Percentiles rank a stretch among this genome's conserved stretches.
Evolutionary conservation across 2,329 filamentous ascomycete genomes (phyloP).

Genomic region (Pestalotiopsis sp.): DNA sequence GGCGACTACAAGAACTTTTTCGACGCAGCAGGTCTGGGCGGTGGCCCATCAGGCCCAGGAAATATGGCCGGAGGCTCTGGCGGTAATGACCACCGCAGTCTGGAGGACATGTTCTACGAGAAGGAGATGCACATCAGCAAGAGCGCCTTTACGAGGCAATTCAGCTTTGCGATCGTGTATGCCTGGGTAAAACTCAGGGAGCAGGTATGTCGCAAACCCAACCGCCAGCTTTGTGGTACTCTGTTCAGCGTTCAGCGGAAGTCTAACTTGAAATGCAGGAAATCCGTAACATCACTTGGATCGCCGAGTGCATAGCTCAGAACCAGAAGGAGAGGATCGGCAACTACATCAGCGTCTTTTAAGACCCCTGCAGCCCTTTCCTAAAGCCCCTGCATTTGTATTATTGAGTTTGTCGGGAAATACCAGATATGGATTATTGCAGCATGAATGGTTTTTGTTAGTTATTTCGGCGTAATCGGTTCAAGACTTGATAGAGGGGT

Average conservation of each 20-base stretch:
- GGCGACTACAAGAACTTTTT: constrained; percentile 95
- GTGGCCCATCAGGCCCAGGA: constrained; percentile 70
- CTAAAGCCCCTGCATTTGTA: constrained; percentile 35
- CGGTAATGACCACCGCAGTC: constrained; percentile 73
- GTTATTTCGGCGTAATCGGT: constrained; percentile 3
- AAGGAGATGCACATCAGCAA: constrained; percentile 99
- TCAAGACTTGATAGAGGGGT: neutral
- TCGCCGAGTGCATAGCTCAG: constrained; percentile 98
- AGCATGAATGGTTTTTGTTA: constrained; percentile 14
- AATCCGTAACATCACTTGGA: constrained; percentile 99
- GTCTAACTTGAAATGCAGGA: constrained; percentile 59
- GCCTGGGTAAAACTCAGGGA: constrained; percentile 97
- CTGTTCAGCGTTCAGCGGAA: neutral
- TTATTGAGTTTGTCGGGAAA: constrained; percentile 30
- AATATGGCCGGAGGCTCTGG: constrained; percentile 84
- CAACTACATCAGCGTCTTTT: constrained; percentile 99
- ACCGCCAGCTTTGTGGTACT: neutral
- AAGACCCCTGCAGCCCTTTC: constrained; percentile 29
- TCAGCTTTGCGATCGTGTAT: constrained; percentile 92
- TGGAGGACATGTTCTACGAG: constrained; percentile 98
- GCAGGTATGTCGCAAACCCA: constrained; percentile 64
- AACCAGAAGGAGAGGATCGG: constrained; percentile 99
- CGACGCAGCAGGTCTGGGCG: constrained; percentile 80
- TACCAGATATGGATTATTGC: constrained; percentile 6
- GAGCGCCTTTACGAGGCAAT: constrained; percentile 91